Base-by-base conservation (phyloP, 2,329 filamentous ascomycete genomes). In the Aureobasidium sp. region DNA sequence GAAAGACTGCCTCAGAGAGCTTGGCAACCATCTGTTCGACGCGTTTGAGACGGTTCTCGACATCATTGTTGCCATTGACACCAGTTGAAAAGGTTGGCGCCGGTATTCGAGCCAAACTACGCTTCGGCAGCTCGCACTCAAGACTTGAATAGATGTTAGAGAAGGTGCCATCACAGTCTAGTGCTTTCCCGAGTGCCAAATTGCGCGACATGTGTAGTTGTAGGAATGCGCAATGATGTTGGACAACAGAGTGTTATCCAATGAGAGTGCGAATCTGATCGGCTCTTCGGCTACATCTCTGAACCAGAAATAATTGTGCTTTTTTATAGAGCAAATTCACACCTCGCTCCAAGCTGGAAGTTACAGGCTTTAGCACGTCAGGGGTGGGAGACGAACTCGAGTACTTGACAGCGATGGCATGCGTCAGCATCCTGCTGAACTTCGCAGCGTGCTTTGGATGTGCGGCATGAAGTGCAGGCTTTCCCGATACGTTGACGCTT, bases 401-500 rank as follows among this genome's bases (percentile, higher is more conserved):
- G 52, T 39, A 53, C 44, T 37, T 62, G 31, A 22, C 60, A 62
- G 14, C 60, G 60, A 7, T 56, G 51, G 34, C 60, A 62, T 14
- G 22, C 44, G 34, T 29, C 31, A 5, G 41, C 51, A 15, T 51
- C 20, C 25, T n/a, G 49, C 7, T 39, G 51, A 1, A 53, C 11
- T 36, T 62, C 60, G 34, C 60, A 62, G 8, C 60, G 51, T 27
- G 60, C 60, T 44, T 62, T 62, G 1, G 49, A 29, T 41, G 48
- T 62, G 22, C 60, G 60, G n/a, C 60, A 57, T 31, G 60, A 48
- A 25, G 34, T 51, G 42, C 60, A 62, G 6, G 60, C 60, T 20
- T 44, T 57, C 2, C 41, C 60, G 7, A 42, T 39, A 41, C 60
- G 49, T 15, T 41, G 51, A 12, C 60, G 59, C 49, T 62, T 62